Conservation (phyloP, 768 basidiomycete species). For the Cyclocybe aegerita region DNA sequence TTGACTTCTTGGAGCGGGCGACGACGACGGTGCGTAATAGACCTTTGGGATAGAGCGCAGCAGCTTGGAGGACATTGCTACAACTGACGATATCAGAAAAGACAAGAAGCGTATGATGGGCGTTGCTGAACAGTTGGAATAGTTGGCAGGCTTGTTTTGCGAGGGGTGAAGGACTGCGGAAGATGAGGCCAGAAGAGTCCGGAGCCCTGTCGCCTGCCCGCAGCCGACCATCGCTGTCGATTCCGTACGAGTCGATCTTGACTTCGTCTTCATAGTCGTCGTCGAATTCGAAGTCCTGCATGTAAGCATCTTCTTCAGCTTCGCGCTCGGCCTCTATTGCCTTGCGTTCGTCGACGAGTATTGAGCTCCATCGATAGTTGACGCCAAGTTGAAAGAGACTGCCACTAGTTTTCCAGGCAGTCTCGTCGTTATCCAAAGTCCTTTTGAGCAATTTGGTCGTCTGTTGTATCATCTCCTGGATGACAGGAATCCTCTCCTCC, state of each 20-base stretch:
- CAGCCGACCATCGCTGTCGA: slow-evolving; percentile 18
- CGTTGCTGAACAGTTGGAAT: slow-evolving; percentile 32
- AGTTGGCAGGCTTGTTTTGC: slow-evolving; percentile 22
- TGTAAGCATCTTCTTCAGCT: slow-evolving; percentile 10
- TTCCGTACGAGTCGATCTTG: slow-evolving; percentile 23
- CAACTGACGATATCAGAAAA: slow-evolving; percentile 27
- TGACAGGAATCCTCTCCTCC: slow-evolving; percentile 35
- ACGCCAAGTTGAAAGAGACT: slow-evolving; percentile 44
- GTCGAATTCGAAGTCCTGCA: slow-evolving; percentile 15
- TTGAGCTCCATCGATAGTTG: slow-evolving; percentile 52
- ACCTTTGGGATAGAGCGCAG: slow-evolving; percentile 20
- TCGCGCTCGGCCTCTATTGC: slow-evolving; percentile 11
- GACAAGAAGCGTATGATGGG: slow-evolving; percentile 41
- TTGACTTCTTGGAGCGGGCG: slow-evolving; percentile 12
- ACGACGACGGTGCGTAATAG: slow-evolving; percentile 28
- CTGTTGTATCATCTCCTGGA: slow-evolving; percentile 33
- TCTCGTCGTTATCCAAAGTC: slow-evolving; percentile 10
- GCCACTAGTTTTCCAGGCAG: slow-evolving; percentile 19
- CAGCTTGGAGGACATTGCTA: slow-evolving; percentile 12
- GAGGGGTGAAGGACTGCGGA: slow-evolving; percentile 12
- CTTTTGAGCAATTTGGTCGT: slow-evolving; percentile 21
- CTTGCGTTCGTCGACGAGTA: slow-evolving; percentile 42
- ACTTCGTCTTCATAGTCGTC: slow-evolving; percentile 12
- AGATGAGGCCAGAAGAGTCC: slow-evolving; percentile 34
- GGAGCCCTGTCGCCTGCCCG: slow-evolving; percentile 50